Base-by-base conservation (phyloP, 345 rosid species). In the Salix viminalis region DNA sequence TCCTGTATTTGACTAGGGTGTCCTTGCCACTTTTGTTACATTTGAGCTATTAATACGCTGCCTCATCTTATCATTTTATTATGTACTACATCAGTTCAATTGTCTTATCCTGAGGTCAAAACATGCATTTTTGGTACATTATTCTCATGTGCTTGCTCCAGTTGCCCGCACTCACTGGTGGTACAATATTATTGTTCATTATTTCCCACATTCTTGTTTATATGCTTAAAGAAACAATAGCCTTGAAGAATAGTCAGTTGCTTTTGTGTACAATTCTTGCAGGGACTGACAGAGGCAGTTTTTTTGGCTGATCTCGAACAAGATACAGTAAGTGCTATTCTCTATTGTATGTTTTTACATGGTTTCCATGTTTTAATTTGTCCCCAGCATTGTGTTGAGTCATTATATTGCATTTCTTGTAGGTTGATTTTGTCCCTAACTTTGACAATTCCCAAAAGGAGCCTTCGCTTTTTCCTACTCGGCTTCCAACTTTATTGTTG, bases 401-500 rank as follows among this genome's bases (percentile, higher is more conserved):
- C 39, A 28, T 30, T 70, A 14, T 2, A 42, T 32, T 34, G 37
- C 6, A 26, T 8, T 18, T 61, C 19, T 84, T 79, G 78, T 86
- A 95, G 99, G 97, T 95, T 84, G 95, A 95, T 88, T 93, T 88
- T 88, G 90, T 91, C 81, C 91, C 93, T 11, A 95, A 95, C 83
- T 95, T 95, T 77, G 99, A 95, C 78, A 91, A 83, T 78, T 95
- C 99, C 32, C 94, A 95, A 77, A 91, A 84, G 79, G 98, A 95
- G 82, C 99, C 99, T 66, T 84, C 96, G 65, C 89, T 95, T 79
- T 80, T 95, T 71, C 99, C 99, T 71, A 92, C 99, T 75, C 94
- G 98, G 74, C 93, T 95, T 71, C 99, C 99, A 81, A 88, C 90
- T 48, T 69, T 95, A 50, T 80, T 95, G 81, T 80, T 95, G 83